These are phyloP conservation scores for Sicyos baderoa DNA, from an alignment of 306 rosid genomes.

Conservation along the genomic window DNA sequence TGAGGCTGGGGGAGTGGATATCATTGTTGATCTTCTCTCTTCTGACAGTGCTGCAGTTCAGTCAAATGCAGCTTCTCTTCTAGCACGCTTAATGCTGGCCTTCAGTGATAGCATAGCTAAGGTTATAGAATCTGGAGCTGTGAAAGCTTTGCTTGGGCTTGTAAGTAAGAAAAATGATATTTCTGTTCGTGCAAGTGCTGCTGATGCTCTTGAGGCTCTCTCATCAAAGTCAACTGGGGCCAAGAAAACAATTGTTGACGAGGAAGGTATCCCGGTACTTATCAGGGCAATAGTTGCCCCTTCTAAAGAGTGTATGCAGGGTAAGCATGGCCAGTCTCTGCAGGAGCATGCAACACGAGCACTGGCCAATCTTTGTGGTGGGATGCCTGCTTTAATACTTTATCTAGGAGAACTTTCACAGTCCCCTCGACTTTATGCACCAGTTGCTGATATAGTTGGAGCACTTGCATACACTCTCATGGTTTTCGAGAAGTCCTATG, in stretches of 20 bases:
- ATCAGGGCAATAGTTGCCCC: slow-evolving; percentile 97
- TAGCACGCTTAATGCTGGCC: slow-evolving; percentile 88
- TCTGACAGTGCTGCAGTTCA: slow-evolving; percentile 81
- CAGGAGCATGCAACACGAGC: slow-evolving; percentile 79
- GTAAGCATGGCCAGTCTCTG: slow-evolving; percentile 59
- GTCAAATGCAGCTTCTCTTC: slow-evolving; percentile 91
- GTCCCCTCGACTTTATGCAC: slow-evolving; percentile 63
- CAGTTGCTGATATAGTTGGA: slow-evolving; percentile 87
- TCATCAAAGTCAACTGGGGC: slow-evolving; percentile 68
- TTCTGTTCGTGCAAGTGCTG: slow-evolving; percentile 96
- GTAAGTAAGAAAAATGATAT: slow-evolving; percentile 65
- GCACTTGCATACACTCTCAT: slow-evolving; percentile 89
- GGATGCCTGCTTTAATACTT: slow-evolving; percentile 71
- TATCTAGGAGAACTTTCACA: slow-evolving; percentile 88
- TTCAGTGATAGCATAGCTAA: slow-evolving; percentile 87
- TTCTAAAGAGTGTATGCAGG: slow-evolving; percentile 88
- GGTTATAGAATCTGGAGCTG: slow-evolving; percentile 88
- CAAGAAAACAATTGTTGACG: slow-evolving; percentile 64
- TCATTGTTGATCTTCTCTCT: slow-evolving; percentile 73
- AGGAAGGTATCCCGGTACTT: slow-evolving; percentile 68
- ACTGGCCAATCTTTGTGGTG: slow-evolving; percentile 86
- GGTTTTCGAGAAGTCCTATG: slow-evolving; percentile 50
- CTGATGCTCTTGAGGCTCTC: slow-evolving; percentile 90
- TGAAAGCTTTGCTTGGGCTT: slow-evolving; percentile 71
- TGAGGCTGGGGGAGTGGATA: slow-evolving; percentile 95